These are phyloP conservation scores for Aspergillus quadricinctus DNA, from an alignment of 2,329 filamentous ascomycete species.

Conservation along the genomic window DNA sequence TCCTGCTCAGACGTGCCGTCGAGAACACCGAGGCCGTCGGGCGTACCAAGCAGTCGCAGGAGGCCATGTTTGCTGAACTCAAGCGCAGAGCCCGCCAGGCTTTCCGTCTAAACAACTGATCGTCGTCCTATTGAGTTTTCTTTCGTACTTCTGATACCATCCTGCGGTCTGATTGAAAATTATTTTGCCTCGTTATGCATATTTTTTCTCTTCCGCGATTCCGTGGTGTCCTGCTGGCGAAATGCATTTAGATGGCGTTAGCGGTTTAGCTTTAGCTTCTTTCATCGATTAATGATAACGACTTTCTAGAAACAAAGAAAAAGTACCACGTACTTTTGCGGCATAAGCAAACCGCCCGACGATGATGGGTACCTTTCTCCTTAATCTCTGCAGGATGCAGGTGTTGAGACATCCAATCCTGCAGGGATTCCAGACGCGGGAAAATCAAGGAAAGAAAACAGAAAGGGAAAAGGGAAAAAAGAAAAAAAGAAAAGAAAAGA, in stretches of 20 bases:
- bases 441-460: neutral
- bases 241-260: slow-evolving; percentile 28
- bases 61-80: slow-evolving; percentile 34
- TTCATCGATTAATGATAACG: slow-evolving; percentile 17
- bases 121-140: neutral
- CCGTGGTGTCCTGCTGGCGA: slow-evolving; percentile 6
- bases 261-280: slow-evolving; percentile 6
- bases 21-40: slow-evolving; percentile 66
- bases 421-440: neutral
- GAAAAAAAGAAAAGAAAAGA: no score
- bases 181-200: slow-evolving; percentile 1
- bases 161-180: neutral
- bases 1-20: slow-evolving; percentile 60
- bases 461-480: no score
- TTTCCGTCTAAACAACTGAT: slow-evolving; percentile 20
- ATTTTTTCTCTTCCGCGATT: slow-evolving; percentile 4
- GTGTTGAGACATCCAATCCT: no score
- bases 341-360: neutral
- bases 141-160: slow-evolving; percentile 1
- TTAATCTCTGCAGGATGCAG: no score
- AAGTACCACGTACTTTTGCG: neutral
- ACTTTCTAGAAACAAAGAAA: slow-evolving; percentile 2
- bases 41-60: slow-evolving; percentile 45
- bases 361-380: neutral
- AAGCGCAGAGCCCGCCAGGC: slow-evolving; percentile 26